Base-by-base conservation (phyloP, 2,329 filamentous ascomycete species). In the Balansia obtecta region DNA sequence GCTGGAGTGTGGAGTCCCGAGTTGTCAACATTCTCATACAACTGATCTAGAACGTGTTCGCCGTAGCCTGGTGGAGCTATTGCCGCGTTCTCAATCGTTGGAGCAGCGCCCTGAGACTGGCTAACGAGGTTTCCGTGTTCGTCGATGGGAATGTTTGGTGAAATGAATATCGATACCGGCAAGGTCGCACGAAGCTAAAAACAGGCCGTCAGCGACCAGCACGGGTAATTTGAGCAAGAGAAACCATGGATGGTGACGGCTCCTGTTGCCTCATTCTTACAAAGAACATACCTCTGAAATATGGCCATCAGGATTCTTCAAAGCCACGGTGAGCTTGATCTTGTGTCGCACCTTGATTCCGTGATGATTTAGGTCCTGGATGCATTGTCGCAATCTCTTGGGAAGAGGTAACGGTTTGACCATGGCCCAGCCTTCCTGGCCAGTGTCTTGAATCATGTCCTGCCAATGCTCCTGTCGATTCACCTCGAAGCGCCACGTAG, bases 221-320 rank as follows among this genome's bases (percentile, higher is more conserved):
- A 9, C 12, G 9, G 5, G 12, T 32, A 4, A 38, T 32, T 47
- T 32, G 7, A 38, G n/a, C 43, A 13, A 27, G 2, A 11, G 34
- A 37, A 32, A n/a, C n/a, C n/a, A n/a, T n/a, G 11, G 33, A 18
- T 42, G 4, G 10, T 6, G 32, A 44, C 11, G 1, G n/a, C 18
- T 20, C 18, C 22, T 45, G 15, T 30, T 45, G 10, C 22, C 16
- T 39, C 18, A 11, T 27, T 15, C 34, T 33, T 30, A 34, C 38
- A 27, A 39, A 18, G 45, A 16, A 60, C 73, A 63, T 72, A 86
- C 82, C 76, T 97, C 91, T 50, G 90, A 96, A 50, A 90, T 77
- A 63, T 97, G 93, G 0, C 90, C 91, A 63, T 98, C 93, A 0
- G 93, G 91, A 60, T 98, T 97, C 66, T 89, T 85, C 39, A 98